Conservation (phyloP, 176 grass and related monocot genomes). For the Luzula sylvatica region DNA sequence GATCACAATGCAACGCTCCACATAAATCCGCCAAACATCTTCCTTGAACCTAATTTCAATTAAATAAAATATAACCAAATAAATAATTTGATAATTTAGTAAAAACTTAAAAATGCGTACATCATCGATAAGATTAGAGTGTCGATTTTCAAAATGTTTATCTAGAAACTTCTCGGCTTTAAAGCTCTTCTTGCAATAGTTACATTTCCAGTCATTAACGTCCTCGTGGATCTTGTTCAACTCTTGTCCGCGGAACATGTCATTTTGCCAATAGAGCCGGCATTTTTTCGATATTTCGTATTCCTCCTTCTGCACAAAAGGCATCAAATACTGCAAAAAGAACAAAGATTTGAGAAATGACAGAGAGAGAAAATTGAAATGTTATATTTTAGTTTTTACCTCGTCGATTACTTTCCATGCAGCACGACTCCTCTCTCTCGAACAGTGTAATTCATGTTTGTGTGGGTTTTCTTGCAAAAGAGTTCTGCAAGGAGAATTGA, state of each 20-base stretch:
- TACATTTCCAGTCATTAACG: conserved; percentile 85
- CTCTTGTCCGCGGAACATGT: conserved; percentile 94
- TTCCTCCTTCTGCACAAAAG: conserved; percentile 81
- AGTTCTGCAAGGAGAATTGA: conserved; percentile 40
- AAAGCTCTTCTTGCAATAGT: conserved; percentile 91
- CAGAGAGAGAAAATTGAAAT: neutral
- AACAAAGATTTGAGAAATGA: neutral
- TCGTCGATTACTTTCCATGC: conserved; percentile 85
- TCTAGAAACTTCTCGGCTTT: conserved; percentile 94
- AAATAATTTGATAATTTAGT: neutral
- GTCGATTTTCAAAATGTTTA: conserved; percentile 89
- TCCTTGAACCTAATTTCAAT: conserved; percentile 49
- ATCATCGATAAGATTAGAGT: conserved; percentile 60
- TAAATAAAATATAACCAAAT: conserved; percentile 4
- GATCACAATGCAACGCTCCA: conserved; percentile 83
- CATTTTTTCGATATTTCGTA: conserved; percentile 73
- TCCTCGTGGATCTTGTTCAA: conserved; percentile 83
- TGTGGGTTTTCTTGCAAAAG: conserved; percentile 51
- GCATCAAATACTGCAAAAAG: conserved; percentile 81
- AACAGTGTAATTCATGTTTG: conserved; percentile 66
- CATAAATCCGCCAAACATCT: conserved; percentile 87
- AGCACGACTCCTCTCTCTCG: conserved; percentile 78
- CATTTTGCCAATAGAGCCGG: conserved; percentile 64
- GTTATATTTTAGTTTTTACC: conserved; percentile 30
- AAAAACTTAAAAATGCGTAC: conserved; percentile 28